phyloP scores from a whole-genome alignment of 768 basidiomycete species.

The Glaciozyma antarctica region DNA sequence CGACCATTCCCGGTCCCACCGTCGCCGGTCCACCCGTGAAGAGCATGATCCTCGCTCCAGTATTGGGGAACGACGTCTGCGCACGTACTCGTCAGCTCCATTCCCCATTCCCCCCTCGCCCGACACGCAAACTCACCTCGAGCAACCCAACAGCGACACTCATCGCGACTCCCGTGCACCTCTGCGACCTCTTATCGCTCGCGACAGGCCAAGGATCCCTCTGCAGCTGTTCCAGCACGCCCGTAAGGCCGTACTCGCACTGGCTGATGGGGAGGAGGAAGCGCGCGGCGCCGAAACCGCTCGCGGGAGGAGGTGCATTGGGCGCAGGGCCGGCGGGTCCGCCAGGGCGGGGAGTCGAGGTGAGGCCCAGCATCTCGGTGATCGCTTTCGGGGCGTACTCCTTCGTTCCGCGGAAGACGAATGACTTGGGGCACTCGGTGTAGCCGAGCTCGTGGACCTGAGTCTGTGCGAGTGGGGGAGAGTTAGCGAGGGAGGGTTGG shows the following conservation, averaged over 20 bases:
- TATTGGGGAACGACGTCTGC: conserved; percentile 73
- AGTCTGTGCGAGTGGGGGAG: conserved; percentile 48
- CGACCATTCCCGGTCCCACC: conserved; percentile 94
- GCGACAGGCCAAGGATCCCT: conserved; percentile 98
- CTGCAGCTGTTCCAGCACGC: conserved; percentile 73
- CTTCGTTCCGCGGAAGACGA: conserved; percentile 96
- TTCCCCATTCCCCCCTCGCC: background rate
- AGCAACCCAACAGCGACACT: conserved; percentile 86
- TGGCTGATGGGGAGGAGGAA: conserved; percentile 87
- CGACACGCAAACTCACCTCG: conserved; percentile 49
- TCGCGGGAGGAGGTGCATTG: conserved; percentile 39
- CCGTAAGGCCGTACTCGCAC: conserved; percentile 91
- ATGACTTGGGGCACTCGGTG: conserved; percentile 90
- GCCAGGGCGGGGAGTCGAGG: conserved; percentile 51
- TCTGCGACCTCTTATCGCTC: conserved; percentile 79
- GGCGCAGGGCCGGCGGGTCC: conserved; percentile 65
- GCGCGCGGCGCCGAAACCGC: conserved; percentile 57
- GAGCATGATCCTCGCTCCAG: conserved; percentile 90
- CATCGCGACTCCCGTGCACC: conserved; percentile 90
- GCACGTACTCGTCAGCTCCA: background rate
- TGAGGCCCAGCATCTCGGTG: conserved; percentile 92
- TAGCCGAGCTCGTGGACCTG: conserved; percentile 99
- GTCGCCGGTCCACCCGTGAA: conserved; percentile 93
- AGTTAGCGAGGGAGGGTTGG: background rate
- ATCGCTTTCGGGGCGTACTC: conserved; percentile 95